Conservation (phyloP, 2,329 filamentous ascomycete genomes). For the Ophiostoma populinum region DNA sequence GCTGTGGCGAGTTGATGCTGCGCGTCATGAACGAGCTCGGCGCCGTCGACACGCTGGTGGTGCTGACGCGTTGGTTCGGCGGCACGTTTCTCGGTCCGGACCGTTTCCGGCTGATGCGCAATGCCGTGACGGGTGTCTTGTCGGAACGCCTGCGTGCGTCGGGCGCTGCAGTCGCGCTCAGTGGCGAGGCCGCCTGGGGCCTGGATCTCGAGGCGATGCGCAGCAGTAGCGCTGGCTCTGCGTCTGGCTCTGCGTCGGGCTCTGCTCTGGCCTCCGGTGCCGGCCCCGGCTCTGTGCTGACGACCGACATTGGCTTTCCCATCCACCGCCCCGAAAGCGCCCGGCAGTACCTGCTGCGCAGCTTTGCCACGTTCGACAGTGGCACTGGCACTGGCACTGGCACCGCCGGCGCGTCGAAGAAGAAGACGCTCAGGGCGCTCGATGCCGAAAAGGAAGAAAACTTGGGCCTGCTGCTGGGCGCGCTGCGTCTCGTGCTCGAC, state of each 20-base stretch:
- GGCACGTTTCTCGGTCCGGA: conserved; percentile 44
- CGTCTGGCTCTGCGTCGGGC: too few species aligned
- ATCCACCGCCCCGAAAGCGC: conserved; percentile 61
- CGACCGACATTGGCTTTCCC: conserved; percentile 37
- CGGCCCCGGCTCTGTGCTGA: conserved; percentile 15
- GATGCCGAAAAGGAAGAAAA: conserved; percentile 51
- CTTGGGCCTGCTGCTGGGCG: conserved; percentile 49
- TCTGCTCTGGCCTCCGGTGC: too few species aligned
- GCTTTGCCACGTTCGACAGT: conserved; percentile 31
- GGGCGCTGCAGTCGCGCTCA: conserved; percentile 22
- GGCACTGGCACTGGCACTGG: conserved; percentile 10
- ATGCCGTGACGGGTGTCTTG: conserved; percentile 36
- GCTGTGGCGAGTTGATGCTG: conserved; percentile 39
- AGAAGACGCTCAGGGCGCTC: conserved; percentile 31
- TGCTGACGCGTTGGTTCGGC: conserved; percentile 45
- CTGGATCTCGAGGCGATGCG: conserved; percentile 36
- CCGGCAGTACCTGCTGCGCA: conserved; percentile 36
- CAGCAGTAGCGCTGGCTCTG: conserved; percentile 15
- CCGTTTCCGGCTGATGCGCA: conserved; percentile 44
- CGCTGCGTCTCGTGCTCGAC: conserved; percentile 51
- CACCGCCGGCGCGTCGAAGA: conserved; percentile 22
- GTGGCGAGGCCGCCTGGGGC: conserved; percentile 42
- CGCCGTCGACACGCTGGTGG: conserved; percentile 34
- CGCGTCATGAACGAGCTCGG: conserved; percentile 33
- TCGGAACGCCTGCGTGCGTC: conserved; percentile 30